Evolutionary conservation across 371 early-diverging fungal species (phyloP), one percentile per base, ranked within the genome.

Genomic region (Mortierella sp.): DNA sequence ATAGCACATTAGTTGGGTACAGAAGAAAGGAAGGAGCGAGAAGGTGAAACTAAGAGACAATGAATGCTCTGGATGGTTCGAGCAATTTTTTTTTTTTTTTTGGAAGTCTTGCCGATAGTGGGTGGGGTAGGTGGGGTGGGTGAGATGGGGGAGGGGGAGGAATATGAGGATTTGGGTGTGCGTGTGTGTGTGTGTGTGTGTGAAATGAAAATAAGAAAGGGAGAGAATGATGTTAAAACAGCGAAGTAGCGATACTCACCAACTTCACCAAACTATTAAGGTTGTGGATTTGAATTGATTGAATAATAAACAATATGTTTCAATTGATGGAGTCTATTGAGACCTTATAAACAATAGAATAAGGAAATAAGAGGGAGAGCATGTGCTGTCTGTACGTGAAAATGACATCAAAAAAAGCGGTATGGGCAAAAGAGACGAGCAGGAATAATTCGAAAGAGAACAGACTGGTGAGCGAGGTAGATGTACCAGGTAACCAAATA

Each of bases 381-480:
- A 28, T 11, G 62, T 22, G 62, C 12, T 18, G 4, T 9, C 16
- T 35, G 64, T 70, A 70, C 70, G 70, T 70, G 58, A 32, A 70
- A 62, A 63, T 70, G 70, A 70, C 70, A 70, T 70, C 70, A 70
- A 62, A 24, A 35, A 57, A 57, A n/a, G 57, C 57, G 24, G 57
- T 30, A 24, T 24, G 6, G 9, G 9, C 57, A 57, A 57, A 24
- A 9, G 28, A 57, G 57, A 26, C 24, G 57, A 30, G 57, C 9
- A 57, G 28, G 26, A 57, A 16, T 3, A 30, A 57, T 8, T n/a
- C n/a, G n/a, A n/a, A n/a, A n/a, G n/a, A n/a, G 35, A 60, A 37
- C 8, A 30, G 24, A 55, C 4, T 26, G 24, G 55, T 30, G 52
- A 52, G 0, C 24, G 24, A 52, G 24, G 52, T 10, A 52, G 9